Evolutionary conservation across 2,329 filamentous ascomycete species (phyloP), one percentile per base, ranked within the genome.

Genomic region (Cadophora luteo-olivacea): DNA sequence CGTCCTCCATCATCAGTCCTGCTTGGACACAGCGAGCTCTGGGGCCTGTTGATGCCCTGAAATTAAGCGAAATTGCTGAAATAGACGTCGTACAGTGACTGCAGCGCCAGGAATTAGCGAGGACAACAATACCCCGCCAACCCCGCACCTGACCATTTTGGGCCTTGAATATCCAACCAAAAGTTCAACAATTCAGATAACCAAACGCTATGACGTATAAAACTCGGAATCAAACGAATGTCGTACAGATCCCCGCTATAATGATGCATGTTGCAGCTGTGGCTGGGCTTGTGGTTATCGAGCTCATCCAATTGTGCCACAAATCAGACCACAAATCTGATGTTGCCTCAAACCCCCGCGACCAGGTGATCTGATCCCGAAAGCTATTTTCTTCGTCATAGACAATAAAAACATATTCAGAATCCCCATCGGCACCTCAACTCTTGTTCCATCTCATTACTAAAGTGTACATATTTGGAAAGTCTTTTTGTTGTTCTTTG

Each of bases 321-420:
- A 45, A 41, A 61, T 61, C 57, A 61, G 33, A 45, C 57, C 57
- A 61, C 57, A 61, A 25, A 61, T 61, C 58, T 48, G n/a, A 29
- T 25, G 58, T 48, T 61, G 24, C 58, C 38, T 22, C 38, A 61
- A 25, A 24, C 36, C 48, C 22, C 19, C 33, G 14, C 22, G 25
- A 61, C 22, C 58, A 29, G 24, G 36, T 61, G 58, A 49, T 61
- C 19, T 22, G 36, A 48, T n/a, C 24, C 58, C 58, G 24, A 29
- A 29, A 19, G 9, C 11, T 41, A 14, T 25, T 24, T 22, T n/a
- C 6, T 32, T n/a, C 58, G 19, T 38, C 38, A 24, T 2, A 14
- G 5, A 12, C 38, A 48, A 48, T 29, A n/a, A 32, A 48, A 29
- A 6, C 38, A n/a, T 0, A 4, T 29, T 45, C 14, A 9, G 19